Percentiles rank a stretch among this genome's conserved stretches.
These are phyloP conservation scores for Tulasnella sp. DNA, from an alignment of 768 basidiomycete species.

Conservation along the genomic window DNA sequence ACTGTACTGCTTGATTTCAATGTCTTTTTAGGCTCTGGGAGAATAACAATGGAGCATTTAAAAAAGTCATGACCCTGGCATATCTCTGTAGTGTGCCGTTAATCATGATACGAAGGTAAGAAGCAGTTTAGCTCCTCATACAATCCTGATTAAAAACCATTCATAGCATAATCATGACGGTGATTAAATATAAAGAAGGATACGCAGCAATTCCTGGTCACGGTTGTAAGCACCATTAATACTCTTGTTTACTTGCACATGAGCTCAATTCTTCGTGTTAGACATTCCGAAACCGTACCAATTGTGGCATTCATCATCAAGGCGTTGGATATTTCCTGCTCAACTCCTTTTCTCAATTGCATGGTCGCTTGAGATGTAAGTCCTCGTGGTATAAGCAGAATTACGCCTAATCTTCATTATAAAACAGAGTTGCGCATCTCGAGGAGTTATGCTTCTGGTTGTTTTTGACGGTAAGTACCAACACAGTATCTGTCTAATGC, in stretches of 20 bases:
- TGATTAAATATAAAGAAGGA: slow-evolving; percentile 47
- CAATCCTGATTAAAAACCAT: slow-evolving; percentile 52
- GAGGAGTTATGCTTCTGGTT: slow-evolving; percentile 81
- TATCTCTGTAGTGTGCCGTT: not conserved
- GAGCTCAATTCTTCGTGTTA: slow-evolving; percentile 30
- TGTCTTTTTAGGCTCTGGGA: not conserved
- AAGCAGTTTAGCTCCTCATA: slow-evolving; percentile 61
- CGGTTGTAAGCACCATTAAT: slow-evolving; percentile 15
- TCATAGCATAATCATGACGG: slow-evolving; percentile 48
- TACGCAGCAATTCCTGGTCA: slow-evolving; percentile 26
- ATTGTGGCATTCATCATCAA: slow-evolving; percentile 36
- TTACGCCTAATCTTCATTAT: no score
- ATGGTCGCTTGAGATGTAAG: slow-evolving; percentile 71
- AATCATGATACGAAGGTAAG: slow-evolving; percentile 9
- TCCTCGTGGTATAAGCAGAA: slow-evolving; percentile 16
- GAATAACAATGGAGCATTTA: slow-evolving; percentile 66
- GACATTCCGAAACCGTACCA: slow-evolving; percentile 40
- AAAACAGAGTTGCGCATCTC: slow-evolving; percentile 39
- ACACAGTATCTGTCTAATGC: not conserved
- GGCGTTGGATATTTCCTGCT: slow-evolving; percentile 49
- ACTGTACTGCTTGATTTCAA: not conserved
- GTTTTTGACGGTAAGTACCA: slow-evolving; percentile 34
- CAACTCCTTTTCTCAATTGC: slow-evolving; percentile 56
- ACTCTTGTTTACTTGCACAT: slow-evolving; percentile 27
- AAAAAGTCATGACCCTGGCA: slow-evolving; percentile 77